phyloP scores from a whole-genome alignment of 345 rosid species.

The Lumnitzera racemosa region DNA sequence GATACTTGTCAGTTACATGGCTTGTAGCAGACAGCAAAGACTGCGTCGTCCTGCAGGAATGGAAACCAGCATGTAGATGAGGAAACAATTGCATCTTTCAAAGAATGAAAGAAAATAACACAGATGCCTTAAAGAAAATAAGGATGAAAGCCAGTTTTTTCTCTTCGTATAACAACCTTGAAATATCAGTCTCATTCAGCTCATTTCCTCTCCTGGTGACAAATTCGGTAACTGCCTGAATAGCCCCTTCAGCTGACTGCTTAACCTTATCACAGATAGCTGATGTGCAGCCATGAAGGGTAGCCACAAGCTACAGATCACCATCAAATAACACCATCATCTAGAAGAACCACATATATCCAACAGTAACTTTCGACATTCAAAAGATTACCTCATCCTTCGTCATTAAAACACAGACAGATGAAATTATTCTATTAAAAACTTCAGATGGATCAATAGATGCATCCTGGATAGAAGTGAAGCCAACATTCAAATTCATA shows the following conservation, averaged over 20 bases:
- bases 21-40: constrained; percentile 79
- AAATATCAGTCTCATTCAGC: constrained; percentile 60
- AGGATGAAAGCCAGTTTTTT: neutral
- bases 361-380: constrained; percentile 14
- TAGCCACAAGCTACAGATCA: constrained; percentile 69
- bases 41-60: constrained; percentile 70
- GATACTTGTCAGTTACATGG: constrained; percentile 80
- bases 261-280: constrained; percentile 84
- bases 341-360: constrained; percentile 7
- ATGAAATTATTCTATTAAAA: constrained; percentile 85
- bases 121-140: neutral
- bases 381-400: constrained; percentile 57
- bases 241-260: constrained; percentile 93
- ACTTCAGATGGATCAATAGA: constrained; percentile 98
- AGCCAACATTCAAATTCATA: constrained; percentile 1
- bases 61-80: neutral
- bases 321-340: constrained; percentile 19
- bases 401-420: constrained; percentile 60
- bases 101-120: too few species aligned
- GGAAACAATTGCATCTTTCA: too few species aligned
- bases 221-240: constrained; percentile 89
- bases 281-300: constrained; percentile 62
- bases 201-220: constrained; percentile 71
- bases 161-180: constrained; percentile 38
- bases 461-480: constrained; percentile 61